phyloP scores from a whole-genome alignment of 139 green algal genomes.

The Zygnema cylindricum region DNA sequence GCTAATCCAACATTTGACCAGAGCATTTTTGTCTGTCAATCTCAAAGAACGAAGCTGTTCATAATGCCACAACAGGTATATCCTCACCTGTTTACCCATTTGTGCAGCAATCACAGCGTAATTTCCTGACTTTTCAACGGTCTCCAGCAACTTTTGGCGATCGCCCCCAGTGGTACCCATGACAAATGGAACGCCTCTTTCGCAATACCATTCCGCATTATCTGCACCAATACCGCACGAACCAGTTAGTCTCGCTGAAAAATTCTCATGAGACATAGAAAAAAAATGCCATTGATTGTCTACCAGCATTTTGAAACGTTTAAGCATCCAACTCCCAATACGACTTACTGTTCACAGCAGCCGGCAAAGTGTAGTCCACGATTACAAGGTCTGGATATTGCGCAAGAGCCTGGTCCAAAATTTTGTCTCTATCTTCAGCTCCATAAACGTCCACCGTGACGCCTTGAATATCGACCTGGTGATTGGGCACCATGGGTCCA shows the following conservation, averaged over 20 bases:
- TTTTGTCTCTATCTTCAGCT: conserved; percentile 33
- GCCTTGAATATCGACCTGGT: conserved; percentile 10
- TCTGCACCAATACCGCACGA: conserved; percentile 20
- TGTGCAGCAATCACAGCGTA: conserved; percentile 97
- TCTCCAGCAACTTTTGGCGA: conserved; percentile 75
- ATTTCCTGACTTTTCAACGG: conserved; percentile 67
- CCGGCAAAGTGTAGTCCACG: conserved; percentile 95
- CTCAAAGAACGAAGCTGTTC: too few relatives aligned
- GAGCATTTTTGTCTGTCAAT: too few relatives aligned
- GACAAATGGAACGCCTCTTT: conserved; percentile 89
- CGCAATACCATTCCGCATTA: conserved; percentile 88
- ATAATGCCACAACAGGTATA: background rate
- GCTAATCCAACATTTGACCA: too few relatives aligned
- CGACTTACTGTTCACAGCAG: conserved; percentile 78
- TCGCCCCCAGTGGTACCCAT: conserved; percentile 98
- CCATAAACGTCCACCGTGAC: conserved; percentile 33
- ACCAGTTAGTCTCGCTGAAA: too few relatives aligned
- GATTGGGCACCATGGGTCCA: conserved; percentile 14
- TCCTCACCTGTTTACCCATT: conserved; percentile 94
- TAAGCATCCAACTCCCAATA: background rate
- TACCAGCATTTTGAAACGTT: too few relatives aligned
- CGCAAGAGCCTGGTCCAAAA: conserved; percentile 45
- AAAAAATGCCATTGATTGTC: too few relatives aligned
- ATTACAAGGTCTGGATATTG: conserved; percentile 85
- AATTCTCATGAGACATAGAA: background rate